phyloP scores from a whole-genome alignment of 345 rosid species.

The Hibiscus syriacus region DNA sequence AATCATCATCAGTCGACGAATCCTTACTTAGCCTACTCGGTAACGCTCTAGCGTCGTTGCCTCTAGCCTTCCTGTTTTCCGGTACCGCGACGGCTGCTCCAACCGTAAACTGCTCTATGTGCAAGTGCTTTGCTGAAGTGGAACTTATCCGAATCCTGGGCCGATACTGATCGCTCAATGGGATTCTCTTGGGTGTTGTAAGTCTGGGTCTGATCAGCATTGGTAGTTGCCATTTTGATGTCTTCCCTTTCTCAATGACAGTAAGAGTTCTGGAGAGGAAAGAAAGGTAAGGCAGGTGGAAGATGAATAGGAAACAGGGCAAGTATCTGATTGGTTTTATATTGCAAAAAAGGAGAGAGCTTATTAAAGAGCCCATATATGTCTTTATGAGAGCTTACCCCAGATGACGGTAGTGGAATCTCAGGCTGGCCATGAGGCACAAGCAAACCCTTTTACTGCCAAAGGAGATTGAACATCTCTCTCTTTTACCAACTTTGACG shows the following conservation, averaged over 20 bases:
- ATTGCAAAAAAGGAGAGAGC: background rate
- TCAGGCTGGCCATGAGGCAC: slow-evolving; percentile 13
- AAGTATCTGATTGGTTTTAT: background rate
- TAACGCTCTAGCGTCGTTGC: slow-evolving; percentile 16
- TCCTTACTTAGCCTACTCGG: slow-evolving; percentile 40
- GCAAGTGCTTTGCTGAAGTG: slow-evolving; percentile 41
- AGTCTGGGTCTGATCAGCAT: slow-evolving; percentile 11
- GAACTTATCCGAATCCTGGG: slow-evolving; percentile 7
- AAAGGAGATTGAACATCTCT: too few relatives aligned
- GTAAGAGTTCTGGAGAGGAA: slow-evolving; percentile 2
- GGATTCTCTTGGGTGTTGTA: slow-evolving; percentile 10
- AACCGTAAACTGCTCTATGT: slow-evolving; percentile 36
- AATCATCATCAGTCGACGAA: slow-evolving; percentile 34
- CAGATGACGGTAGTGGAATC: slow-evolving; percentile 21
- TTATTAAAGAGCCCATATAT: background rate
- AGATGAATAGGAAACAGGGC: slow-evolving; percentile 2
- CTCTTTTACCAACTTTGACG: too few relatives aligned
- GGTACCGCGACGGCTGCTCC: slow-evolving; percentile 22
- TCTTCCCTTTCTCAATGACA: background rate
- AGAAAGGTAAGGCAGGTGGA: background rate
- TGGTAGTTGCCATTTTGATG: slow-evolving; percentile 30
- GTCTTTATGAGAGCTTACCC: slow-evolving; percentile 10
- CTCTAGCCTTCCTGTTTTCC: slow-evolving; percentile 26
- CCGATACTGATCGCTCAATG: background rate
- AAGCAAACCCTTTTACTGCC: too few relatives aligned